Percentiles rank a stretch among this genome's conserved stretches.
Conservation (phyloP, 208 protist species). For the Strigomonas culicis region DNA sequence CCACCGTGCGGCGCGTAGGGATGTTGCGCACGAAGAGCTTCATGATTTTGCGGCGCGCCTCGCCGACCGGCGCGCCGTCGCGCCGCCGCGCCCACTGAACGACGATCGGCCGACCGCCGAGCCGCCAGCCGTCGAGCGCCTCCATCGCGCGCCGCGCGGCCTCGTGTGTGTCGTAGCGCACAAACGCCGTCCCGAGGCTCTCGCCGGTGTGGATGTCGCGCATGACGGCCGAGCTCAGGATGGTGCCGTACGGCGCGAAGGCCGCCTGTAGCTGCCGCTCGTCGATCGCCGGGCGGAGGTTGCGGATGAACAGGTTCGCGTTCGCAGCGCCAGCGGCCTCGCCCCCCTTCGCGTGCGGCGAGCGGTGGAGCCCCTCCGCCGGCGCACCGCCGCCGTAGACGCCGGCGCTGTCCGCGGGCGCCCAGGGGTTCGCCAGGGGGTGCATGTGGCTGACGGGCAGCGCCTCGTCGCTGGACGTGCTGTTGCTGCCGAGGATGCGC, state of each 20-base stretch:
- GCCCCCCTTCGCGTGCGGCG: not conserved
- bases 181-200: slow-evolving; percentile 71
- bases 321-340: slow-evolving; percentile 10
- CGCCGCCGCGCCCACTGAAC: slow-evolving; percentile 79
- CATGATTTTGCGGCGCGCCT: slow-evolving; percentile 61
- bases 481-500: too few species aligned
- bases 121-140: slow-evolving; percentile 20
- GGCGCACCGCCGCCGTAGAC: not conserved
- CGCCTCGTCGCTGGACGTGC: not conserved
- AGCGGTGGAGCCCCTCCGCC: not conserved
- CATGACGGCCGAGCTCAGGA: slow-evolving; percentile 65
- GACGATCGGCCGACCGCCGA: slow-evolving; percentile 24
- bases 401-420: not conserved
- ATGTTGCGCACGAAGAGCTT: slow-evolving; percentile 88
- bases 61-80: slow-evolving; percentile 53
- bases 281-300: slow-evolving; percentile 32
- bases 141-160: slow-evolving; percentile 46
- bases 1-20: slow-evolving; percentile 34
- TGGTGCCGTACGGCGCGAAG: slow-evolving; percentile 47
- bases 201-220: slow-evolving; percentile 69
- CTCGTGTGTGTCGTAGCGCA: slow-evolving; percentile 51
- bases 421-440: not conserved
- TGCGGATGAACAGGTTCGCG: slow-evolving; percentile 57
- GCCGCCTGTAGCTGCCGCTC: slow-evolving; percentile 29
- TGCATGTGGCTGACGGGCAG: not conserved